These are phyloP conservation scores for Vigna trinervia DNA, from an alignment of 306 rosid genomes.

Conservation along the genomic window DNA sequence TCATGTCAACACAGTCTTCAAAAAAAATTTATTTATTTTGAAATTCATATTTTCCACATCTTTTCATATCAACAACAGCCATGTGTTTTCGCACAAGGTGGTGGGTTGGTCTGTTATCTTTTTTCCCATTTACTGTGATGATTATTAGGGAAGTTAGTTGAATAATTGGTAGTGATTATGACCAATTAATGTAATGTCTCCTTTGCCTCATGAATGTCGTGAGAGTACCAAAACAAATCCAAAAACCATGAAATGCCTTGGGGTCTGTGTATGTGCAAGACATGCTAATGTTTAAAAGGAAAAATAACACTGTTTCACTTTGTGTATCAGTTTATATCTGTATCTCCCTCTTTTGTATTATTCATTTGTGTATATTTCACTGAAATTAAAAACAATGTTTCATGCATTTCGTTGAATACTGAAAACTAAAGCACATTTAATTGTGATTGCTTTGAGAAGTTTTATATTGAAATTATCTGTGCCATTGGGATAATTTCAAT, in stretches of 20 bases:
- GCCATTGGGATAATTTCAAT: neutral
- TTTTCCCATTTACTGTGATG: neutral
- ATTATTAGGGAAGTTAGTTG: conserved; percentile 19
- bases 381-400: neutral
- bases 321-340: neutral
- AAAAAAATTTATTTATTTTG: conserved; percentile 11
- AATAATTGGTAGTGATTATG: neutral
- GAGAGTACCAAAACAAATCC: neutral
- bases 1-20: conserved; percentile 23
- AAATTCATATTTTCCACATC: neutral
- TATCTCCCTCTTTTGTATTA: neutral
- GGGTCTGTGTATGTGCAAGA: conserved; percentile 7
- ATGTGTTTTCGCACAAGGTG: neutral
- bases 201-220: conserved; percentile 13
- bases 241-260: neutral
- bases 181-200: conserved; percentile 1
- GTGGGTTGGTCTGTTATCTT: neutral
- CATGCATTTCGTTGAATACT: neutral
- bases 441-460: conserved; percentile 19
- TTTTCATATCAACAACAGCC: neutral
- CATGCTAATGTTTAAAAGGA: neutral
- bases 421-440: conserved; percentile 1
- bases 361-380: neutral
- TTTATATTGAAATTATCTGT: neutral
- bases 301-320: neutral